phyloP scores from a whole-genome alignment of 345 rosid genomes.

The Limnanthes douglasii region DNA sequence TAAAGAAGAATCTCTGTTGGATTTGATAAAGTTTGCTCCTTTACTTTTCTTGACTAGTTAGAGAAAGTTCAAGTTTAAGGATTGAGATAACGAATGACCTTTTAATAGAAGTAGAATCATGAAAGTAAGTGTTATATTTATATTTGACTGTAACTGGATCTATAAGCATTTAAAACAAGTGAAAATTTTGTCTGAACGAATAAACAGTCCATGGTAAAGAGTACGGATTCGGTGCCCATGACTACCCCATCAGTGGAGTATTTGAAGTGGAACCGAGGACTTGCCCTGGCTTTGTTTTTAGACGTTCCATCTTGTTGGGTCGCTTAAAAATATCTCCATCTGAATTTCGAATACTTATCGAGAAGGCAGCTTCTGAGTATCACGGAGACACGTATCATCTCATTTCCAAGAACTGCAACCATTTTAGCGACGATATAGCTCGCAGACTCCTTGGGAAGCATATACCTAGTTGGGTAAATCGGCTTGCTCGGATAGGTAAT shows the following conservation, averaged over 20 bases:
- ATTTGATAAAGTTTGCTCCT: no score
- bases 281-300: conserved; percentile 56
- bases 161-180: no score
- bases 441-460: conserved; percentile 36
- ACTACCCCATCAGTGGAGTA: conserved; percentile 65
- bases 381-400: conserved; percentile 78
- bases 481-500: conserved; percentile 59
- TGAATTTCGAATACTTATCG: conserved; percentile 43
- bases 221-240: conserved; percentile 70
- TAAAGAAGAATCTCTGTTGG: no score
- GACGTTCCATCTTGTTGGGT: conserved; percentile 44
- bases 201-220: conserved; percentile 80
- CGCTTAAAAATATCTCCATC: conserved; percentile 23
- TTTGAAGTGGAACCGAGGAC: conserved; percentile 65
- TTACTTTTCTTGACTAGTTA: no score
- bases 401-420: conserved; percentile 72
- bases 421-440: conserved; percentile 49
- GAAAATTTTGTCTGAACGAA: no score
- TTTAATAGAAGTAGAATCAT: no score
- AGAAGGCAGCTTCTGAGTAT: conserved; percentile 50
- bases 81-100: no score
- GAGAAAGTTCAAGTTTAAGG: no score
- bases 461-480: conserved; percentile 72
- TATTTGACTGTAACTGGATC: no score
- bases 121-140: no score